Conservation (phyloP, 805 yeast species). For the Cyberlindnera euphorbiiphila region DNA sequence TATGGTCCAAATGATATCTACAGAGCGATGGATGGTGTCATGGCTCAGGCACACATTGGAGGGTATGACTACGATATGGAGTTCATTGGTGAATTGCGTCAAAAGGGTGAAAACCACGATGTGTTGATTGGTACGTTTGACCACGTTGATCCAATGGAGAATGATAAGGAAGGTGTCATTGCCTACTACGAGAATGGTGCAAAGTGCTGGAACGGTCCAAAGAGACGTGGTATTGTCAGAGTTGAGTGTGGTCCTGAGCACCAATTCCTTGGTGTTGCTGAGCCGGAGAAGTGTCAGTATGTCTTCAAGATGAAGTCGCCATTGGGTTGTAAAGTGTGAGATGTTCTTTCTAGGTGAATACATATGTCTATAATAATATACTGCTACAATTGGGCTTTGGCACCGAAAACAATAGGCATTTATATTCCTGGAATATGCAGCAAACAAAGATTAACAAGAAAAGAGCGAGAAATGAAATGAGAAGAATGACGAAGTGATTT, state of each 20-base stretch:
- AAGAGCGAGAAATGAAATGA: too few relatives aligned
- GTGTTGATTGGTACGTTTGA: slow-evolving; percentile 48
- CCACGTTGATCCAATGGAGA: slow-evolving; percentile 27
- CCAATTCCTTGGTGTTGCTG: slow-evolving; percentile 63
- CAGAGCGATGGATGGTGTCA: slow-evolving; percentile 48
- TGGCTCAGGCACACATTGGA: slow-evolving; percentile 51
- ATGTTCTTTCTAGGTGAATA: too few relatives aligned
- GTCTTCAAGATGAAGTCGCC: slow-evolving; percentile 43
- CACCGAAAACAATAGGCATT: too few relatives aligned
- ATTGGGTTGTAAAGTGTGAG: slow-evolving; percentile 37
- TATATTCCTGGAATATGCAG: too few relatives aligned
- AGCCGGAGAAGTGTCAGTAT: slow-evolving; percentile 88
- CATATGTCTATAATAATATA: too few relatives aligned
- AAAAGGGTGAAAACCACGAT: slow-evolving; percentile 46
- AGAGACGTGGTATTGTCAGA: slow-evolving; percentile 61
- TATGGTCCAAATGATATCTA: slow-evolving; percentile 66
- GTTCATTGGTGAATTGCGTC: slow-evolving; percentile 52
- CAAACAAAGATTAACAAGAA: too few relatives aligned
- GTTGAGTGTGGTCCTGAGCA: slow-evolving; percentile 63
- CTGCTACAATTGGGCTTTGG: too few relatives aligned
- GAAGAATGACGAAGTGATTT: too few relatives aligned
- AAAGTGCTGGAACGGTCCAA: slow-evolving; percentile 93
- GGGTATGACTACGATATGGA: slow-evolving; percentile 69
- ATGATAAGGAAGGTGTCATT: slow-evolving; percentile 31
- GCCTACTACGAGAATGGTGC: slow-evolving; percentile 58